Conservation (phyloP, 345 rosid genomes). For the Brassica incana region DNA sequence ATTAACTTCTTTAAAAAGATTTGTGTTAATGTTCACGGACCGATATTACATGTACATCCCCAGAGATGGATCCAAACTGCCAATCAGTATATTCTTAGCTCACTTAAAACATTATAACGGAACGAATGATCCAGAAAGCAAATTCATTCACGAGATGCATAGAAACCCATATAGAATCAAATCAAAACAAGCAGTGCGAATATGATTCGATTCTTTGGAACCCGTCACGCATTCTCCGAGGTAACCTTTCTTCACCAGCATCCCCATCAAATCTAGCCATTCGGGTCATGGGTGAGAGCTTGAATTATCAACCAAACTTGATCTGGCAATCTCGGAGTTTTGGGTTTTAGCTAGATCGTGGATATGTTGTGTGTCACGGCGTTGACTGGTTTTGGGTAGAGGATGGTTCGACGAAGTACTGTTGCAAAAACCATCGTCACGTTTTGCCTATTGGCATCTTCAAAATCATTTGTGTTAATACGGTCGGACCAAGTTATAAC, state of each 20-base stretch:
- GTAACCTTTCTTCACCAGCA: slow-evolving; percentile 32
- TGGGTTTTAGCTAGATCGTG: slow-evolving; percentile 26
- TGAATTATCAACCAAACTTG: slow-evolving; percentile 30
- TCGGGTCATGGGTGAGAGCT: slow-evolving; percentile 80
- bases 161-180: not conserved
- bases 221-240: slow-evolving; percentile 51
- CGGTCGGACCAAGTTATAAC: too few species aligned
- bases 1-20: too few species aligned
- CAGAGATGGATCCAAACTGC: not conserved
- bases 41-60: not conserved
- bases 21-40: too few species aligned
- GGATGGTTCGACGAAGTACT: slow-evolving; percentile 3
- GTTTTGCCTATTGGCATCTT: too few species aligned
- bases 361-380: slow-evolving; percentile 28
- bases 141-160: not conserved
- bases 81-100: too few species aligned
- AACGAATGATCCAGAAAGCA: not conserved
- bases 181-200: slow-evolving; percentile 61
- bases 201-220: slow-evolving; percentile 52
- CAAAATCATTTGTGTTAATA: too few species aligned
- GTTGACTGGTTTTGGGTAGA: not conserved
- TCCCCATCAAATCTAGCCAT: slow-evolving; percentile 69
- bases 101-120: too few species aligned
- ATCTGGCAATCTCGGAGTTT: slow-evolving; percentile 24
- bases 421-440: too few species aligned